Evolutionary conservation across 2,329 filamentous ascomycete genomes (phyloP).

Genomic region (Trichoderma sp.): DNA sequence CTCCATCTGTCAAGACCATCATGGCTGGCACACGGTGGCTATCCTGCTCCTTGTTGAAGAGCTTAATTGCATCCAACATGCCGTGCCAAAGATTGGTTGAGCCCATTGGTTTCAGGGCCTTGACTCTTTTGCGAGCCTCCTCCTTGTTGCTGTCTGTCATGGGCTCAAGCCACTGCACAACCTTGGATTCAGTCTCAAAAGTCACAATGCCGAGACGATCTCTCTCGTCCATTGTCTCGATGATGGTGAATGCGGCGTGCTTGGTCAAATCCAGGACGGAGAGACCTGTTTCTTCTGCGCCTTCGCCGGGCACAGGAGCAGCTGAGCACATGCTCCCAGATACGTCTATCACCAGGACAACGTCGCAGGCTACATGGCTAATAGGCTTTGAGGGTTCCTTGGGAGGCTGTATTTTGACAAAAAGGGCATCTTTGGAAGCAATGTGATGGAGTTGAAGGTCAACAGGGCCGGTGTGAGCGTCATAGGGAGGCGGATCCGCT

Average conservation of each 20-base stretch:
- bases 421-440: constrained; percentile 38
- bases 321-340: constrained; percentile 54
- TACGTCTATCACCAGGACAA: constrained; percentile 61
- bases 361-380: constrained; percentile 53
- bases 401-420: constrained; percentile 49
- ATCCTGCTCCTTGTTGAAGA: constrained; percentile 40
- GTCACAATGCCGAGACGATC: constrained; percentile 60
- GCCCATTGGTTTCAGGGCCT: constrained; percentile 37
- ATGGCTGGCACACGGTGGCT: constrained; percentile 46
- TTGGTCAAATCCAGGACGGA: constrained; percentile 59
- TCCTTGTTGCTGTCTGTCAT: constrained; percentile 50
- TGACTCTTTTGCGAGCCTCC: constrained; percentile 41
- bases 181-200: constrained; percentile 44
- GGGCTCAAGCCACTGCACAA: constrained; percentile 45
- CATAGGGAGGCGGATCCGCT: neutral
- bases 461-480: neutral
- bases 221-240: constrained; percentile 52
- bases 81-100: constrained; percentile 60
- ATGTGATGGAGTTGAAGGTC: constrained; percentile 43
- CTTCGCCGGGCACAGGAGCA: constrained; percentile 48
- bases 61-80: constrained; percentile 47
- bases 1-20: constrained; percentile 55
- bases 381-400: constrained; percentile 30
- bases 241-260: constrained; percentile 57
- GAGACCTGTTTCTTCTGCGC: constrained; percentile 48